Percentiles rank a stretch among this genome's conserved stretches.
These are phyloP conservation scores for Phaeosphaeria sp. DNA, from an alignment of 2,329 filamentous ascomycete species.

Conservation along the genomic window DNA sequence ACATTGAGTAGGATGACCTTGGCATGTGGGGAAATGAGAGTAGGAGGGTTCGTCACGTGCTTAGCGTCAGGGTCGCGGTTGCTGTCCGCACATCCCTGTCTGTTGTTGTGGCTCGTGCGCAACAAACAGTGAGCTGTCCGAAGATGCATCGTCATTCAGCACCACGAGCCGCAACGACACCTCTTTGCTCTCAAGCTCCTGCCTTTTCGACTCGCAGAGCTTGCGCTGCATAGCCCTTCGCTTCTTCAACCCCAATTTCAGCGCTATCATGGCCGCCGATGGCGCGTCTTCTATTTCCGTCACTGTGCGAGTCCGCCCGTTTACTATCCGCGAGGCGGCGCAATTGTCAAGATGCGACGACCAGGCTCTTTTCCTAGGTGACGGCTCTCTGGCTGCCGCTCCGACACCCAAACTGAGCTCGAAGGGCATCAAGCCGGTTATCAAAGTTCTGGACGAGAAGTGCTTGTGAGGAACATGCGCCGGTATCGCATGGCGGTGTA, in stretches of 20 bases:
- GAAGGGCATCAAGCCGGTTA: slow-evolving; percentile 86
- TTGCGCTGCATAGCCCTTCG: slow-evolving; percentile 19
- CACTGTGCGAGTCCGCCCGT: slow-evolving; percentile 68
- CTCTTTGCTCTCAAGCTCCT: slow-evolving; percentile 22
- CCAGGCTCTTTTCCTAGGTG: slow-evolving; percentile 89
- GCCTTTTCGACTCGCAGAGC: slow-evolving; percentile 13
- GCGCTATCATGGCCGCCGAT: slow-evolving; percentile 45
- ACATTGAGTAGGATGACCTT: background rate
- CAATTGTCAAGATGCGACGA: slow-evolving; percentile 84
- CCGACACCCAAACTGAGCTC: slow-evolving; percentile 84
- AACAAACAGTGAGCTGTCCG: slow-evolving; percentile 23
- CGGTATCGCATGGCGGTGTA: slow-evolving; percentile 1
- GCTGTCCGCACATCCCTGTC: slow-evolving; percentile 31
- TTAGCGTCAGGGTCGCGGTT: slow-evolving; percentile 28
- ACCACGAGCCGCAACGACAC: slow-evolving; percentile 21
- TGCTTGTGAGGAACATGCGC: slow-evolving; percentile 73
- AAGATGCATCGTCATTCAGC: slow-evolving; percentile 31
- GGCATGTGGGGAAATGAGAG: background rate
- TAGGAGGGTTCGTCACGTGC: slow-evolving; percentile 13
- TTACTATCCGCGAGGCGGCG: slow-evolving; percentile 89
- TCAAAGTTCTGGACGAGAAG: slow-evolving; percentile 95
- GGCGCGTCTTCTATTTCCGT: slow-evolving; percentile 60
- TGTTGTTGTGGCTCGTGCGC: slow-evolving; percentile 31
- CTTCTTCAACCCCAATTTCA: slow-evolving; percentile 11
- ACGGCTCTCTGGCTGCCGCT: slow-evolving; percentile 88